These are phyloP conservation scores for Fraxinus nigra DNA, from an alignment of 305 asterid species.

Conservation along the genomic window DNA sequence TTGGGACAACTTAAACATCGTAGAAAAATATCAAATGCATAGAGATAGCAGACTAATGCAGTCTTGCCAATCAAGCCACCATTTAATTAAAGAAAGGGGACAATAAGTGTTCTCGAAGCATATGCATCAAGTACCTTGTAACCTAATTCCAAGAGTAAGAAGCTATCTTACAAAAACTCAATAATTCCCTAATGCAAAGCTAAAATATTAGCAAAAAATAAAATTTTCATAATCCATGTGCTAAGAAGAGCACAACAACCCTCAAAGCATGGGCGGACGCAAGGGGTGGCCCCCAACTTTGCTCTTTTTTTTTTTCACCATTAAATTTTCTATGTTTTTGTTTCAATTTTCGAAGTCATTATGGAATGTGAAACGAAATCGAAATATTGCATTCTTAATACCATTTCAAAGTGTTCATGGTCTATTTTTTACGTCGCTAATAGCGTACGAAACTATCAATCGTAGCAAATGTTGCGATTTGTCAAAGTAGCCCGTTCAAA, in stretches of 20 bases:
- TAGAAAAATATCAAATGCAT: not conserved
- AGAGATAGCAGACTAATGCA: not conserved
- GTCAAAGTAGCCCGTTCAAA: too few species aligned
- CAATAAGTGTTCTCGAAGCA: not conserved
- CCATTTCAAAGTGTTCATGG: too few species aligned
- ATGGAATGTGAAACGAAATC: too few species aligned
- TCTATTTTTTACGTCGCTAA: too few species aligned
- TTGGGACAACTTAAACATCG: too few species aligned
- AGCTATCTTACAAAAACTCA: conserved; percentile 4
- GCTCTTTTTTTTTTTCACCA: too few species aligned
- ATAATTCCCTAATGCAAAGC: not conserved
- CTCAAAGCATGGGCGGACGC: not conserved
- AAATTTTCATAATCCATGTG: not conserved
- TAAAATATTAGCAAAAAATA: not conserved
- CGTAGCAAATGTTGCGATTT: too few species aligned
- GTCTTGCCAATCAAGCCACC: not conserved
- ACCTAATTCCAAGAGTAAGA: not conserved
- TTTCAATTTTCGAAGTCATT: too few species aligned
- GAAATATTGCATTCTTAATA: too few species aligned
- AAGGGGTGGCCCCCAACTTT: too few species aligned
- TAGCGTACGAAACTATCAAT: too few species aligned
- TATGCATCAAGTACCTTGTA: not conserved
- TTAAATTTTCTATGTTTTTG: too few species aligned
- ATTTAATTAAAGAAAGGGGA: not conserved
- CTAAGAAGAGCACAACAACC: conserved; percentile 2